These are phyloP conservation scores for Solanum sitiens DNA, from an alignment of 257 asterid genomes.

Conservation along the genomic window DNA sequence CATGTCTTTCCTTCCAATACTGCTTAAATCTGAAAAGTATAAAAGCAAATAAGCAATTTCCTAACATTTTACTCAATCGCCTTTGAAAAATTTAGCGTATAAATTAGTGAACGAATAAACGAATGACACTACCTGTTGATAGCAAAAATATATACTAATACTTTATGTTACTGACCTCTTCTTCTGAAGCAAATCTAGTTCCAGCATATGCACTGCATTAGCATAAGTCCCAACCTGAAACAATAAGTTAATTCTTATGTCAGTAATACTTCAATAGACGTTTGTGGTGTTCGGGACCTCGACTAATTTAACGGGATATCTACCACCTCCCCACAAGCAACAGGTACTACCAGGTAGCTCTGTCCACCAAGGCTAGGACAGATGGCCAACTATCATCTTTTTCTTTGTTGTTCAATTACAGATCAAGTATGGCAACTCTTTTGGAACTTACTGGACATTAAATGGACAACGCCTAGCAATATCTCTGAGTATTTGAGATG, in stretches of 20 bases:
- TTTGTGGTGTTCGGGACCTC: neutral
- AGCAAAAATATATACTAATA: neutral
- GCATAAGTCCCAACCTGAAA: conserved; percentile 53
- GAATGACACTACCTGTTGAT: neutral
- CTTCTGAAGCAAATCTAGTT: conserved; percentile 57
- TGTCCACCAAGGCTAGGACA: neutral
- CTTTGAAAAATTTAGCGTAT: neutral
- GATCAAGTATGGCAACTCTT: neutral
- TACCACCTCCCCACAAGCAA: neutral
- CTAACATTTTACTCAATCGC: neutral
- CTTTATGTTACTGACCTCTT: conserved; percentile 34
- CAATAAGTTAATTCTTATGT: neutral
- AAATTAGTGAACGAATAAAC: neutral
- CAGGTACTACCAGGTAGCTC: neutral
- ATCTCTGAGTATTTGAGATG: neutral
- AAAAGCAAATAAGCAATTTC: neutral
- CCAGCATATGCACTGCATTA: conserved; percentile 60
- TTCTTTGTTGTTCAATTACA: neutral
- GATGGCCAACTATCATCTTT: neutral
- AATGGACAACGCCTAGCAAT: neutral
- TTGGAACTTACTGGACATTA: neutral
- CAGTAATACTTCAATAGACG: neutral
- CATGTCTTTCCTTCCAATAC: conserved; percentile 63
- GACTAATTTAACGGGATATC: neutral
- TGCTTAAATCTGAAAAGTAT: conserved; percentile 41